Evolutionary conservation across 768 basidiomycete species (phyloP).

Genomic region (Dioszegia crocea): DNA sequence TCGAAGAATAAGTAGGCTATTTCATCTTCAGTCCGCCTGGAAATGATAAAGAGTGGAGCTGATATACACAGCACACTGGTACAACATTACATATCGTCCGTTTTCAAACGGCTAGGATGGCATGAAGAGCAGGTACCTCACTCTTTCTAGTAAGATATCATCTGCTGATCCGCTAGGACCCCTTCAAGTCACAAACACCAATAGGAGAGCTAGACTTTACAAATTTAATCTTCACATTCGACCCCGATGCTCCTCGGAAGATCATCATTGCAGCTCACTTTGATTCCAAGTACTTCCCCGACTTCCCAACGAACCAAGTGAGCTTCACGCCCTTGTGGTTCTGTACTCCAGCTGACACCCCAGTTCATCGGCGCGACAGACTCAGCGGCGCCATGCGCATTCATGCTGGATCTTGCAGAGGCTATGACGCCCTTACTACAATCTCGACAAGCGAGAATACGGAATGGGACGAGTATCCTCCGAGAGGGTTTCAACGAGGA

Average conservation of each 20-base stretch:
- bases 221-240: slow-evolving; percentile 92
- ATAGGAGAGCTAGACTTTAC: slow-evolving; percentile 73
- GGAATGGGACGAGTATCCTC: slow-evolving; percentile 58
- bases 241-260: slow-evolving; percentile 73
- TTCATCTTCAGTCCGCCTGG: neutral
- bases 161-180: slow-evolving; percentile 53
- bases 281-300: slow-evolving; percentile 82
- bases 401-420: slow-evolving; percentile 89
- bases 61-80: slow-evolving; percentile 66
- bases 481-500: slow-evolving; percentile 60
- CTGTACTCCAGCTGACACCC: neutral
- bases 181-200: slow-evolving; percentile 74
- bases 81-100: slow-evolving; percentile 71
- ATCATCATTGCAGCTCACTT: slow-evolving; percentile 88
- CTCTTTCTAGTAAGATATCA: neutral
- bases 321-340: slow-evolving; percentile 20
- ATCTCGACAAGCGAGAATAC: slow-evolving; percentile 56
- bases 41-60: neutral
- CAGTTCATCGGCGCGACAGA: slow-evolving; percentile 98
- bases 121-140: slow-evolving; percentile 63
- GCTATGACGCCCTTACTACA: slow-evolving; percentile 57
- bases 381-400: slow-evolving; percentile 89
- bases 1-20: slow-evolving; percentile 47
- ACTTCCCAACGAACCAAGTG: slow-evolving; percentile 71
- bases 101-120: slow-evolving; percentile 72